Conservation (phyloP, 495 filamentous ascomycete species). For the Neurospora sublineolata region DNA sequence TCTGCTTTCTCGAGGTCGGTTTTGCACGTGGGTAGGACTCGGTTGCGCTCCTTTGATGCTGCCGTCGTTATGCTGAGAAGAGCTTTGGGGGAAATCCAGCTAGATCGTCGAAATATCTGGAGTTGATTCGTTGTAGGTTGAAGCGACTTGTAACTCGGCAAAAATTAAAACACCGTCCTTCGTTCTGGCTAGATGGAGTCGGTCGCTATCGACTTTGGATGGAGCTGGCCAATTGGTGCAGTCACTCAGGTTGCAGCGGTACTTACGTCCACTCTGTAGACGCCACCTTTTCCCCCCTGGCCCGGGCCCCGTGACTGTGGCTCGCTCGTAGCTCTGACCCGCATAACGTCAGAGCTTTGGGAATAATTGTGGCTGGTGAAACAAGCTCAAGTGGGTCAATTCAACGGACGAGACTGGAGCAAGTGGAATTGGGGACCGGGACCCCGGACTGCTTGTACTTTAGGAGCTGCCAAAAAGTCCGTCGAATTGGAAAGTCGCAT, state of each 20-base stretch:
- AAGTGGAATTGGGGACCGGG: neutral
- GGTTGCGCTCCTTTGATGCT: neutral
- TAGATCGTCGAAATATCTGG: neutral
- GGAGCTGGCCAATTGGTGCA: neutral
- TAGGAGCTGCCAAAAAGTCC: neutral
- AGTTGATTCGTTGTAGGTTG: neutral
- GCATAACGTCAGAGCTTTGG: neutral
- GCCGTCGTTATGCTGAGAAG: neutral
- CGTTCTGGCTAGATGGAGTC: neutral
- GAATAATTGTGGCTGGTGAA: constrained; percentile 1
- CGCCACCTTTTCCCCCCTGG: neutral
- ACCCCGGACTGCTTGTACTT: neutral
- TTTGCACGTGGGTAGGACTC: neutral
- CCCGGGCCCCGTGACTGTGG: neutral
- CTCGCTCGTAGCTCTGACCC: neutral
- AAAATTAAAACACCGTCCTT: neutral
- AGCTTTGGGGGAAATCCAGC: neutral
- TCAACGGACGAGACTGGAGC: neutral
- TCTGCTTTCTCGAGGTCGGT: constrained; percentile 8
- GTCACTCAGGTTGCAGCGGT: neutral
- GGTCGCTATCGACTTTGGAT: neutral
- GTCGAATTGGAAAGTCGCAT: neutral
- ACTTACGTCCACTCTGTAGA: neutral
- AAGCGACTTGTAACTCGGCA: neutral
- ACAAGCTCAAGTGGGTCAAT: neutral